Evolutionary conservation across 2,329 filamentous ascomycete species (phyloP), one percentile per base, ranked within the genome.

Genomic region (Corynespora cassiicola): DNA sequence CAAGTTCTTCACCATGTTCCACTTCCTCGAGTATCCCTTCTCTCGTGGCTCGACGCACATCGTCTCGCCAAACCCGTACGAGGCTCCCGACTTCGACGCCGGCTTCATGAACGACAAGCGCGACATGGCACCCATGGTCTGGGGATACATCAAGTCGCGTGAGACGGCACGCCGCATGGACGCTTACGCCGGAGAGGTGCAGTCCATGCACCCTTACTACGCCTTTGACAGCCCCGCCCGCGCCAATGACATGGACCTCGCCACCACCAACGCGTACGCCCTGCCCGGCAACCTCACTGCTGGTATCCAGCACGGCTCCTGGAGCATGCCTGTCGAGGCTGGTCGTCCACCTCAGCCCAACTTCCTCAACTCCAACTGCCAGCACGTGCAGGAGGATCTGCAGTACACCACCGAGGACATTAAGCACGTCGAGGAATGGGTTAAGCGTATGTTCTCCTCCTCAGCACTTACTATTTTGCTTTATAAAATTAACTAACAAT

Each of bases 91-190:
- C 71, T 90, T 91, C 55, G 87, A 91, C 62, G 80, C 85, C 1
- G 86, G 87, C 15, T 91, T 90, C 74, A 90, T 91, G 87, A 91
- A 88, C 56, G 87, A 91, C 69, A 85, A 88, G 69, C 78, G 87
- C 16, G 88, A 91, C 58, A 90, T 91, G 87, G 86, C 84, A 1
- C 86, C 87, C 7, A 89, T 66, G 65, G 86, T 91, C 5, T 90
- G 87, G 87, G 84, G 84, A 4, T 90, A 90, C 69, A 87, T 90
- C 75, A 90, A 90, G 72, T 88, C 84, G 2, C 84, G 87, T 40
- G 87, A 90, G 76, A 90, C 86, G 3, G 87, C 87, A 2, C 79
- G 87, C 3, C 81, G 86, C 48, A 90, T 90, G 87, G 79, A 85
- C 17, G 82, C 86, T 0, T 90, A 88, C 50, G 86, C 86, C 1